These are phyloP conservation scores for Echeveria elegans DNA, from an alignment of 164 flowering plant species.

Conservation along the genomic window DNA sequence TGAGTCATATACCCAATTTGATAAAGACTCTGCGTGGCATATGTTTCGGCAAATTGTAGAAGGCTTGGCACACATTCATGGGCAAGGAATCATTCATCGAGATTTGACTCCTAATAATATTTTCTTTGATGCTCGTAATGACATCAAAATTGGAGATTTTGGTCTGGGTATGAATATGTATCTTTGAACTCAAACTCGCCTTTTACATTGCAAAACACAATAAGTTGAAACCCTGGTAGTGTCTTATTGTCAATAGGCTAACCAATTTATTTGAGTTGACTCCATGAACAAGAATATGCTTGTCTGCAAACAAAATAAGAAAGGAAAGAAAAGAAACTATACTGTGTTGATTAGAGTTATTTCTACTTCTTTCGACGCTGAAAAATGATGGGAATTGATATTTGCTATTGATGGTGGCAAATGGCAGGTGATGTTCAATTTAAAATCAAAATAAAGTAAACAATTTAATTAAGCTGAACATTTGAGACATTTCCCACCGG, in stretches of 20 bases:
- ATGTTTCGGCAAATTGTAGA: slow-evolving; percentile 92
- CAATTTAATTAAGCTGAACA: background rate
- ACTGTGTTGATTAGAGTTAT: background rate
- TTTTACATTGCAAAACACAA: too few species aligned
- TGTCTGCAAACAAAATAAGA: background rate
- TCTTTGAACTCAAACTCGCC: background rate
- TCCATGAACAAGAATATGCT: background rate
- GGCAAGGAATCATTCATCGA: slow-evolving; percentile 94
- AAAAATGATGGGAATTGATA: background rate
- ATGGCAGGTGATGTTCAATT: background rate
- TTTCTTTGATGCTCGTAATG: slow-evolving; percentile 93
- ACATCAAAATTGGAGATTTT: slow-evolving; percentile 96
- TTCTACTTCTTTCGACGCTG: background rate
- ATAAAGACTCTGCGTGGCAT: slow-evolving; percentile 79
- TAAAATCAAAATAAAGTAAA: background rate
- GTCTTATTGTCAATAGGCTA: background rate
- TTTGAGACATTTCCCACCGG: background rate
- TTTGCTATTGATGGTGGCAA: background rate
- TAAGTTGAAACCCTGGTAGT: too few species aligned
- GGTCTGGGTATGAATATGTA: slow-evolving; percentile 72
- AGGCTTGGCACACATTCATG: slow-evolving; percentile 94
- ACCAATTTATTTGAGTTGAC: background rate
- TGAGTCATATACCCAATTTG: slow-evolving; percentile 69
- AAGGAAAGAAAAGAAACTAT: background rate
- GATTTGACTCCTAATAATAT: slow-evolving; percentile 93